Percentiles rank a stretch among this genome's conserved stretches.
Conservation (phyloP, 805 yeast genomes). For the Zygoascus flipseniorum region DNA sequence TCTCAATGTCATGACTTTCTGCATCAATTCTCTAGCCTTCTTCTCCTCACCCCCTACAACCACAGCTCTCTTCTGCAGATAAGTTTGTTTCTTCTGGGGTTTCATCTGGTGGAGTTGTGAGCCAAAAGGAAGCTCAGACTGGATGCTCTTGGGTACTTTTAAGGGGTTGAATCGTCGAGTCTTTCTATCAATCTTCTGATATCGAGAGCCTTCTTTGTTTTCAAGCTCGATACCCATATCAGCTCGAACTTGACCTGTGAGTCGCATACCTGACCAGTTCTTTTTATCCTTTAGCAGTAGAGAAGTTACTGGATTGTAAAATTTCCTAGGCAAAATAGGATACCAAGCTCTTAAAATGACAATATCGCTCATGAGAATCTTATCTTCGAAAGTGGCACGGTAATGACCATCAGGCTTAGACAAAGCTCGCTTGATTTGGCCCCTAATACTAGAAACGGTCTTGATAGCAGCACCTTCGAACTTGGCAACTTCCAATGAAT, state of each 20-base stretch:
- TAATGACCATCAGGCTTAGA: slow-evolving; percentile 91
- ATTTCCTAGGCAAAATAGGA: slow-evolving; percentile 82
- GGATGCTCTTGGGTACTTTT: slow-evolving; percentile 73
- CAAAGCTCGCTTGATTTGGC: slow-evolving; percentile 92
- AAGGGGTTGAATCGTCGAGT: slow-evolving; percentile 83
- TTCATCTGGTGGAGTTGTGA: slow-evolving; percentile 85
- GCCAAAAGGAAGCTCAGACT: slow-evolving; percentile 76
- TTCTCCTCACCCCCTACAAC: slow-evolving; percentile 88
- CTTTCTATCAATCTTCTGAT: slow-evolving; percentile 68
- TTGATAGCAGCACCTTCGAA: slow-evolving; percentile 96
- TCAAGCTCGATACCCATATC: slow-evolving; percentile 61
- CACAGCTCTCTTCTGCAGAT: slow-evolving; percentile 86
- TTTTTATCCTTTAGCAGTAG: slow-evolving; percentile 64
- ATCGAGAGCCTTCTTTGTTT: slow-evolving; percentile 40
- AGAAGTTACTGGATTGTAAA: slow-evolving; percentile 95
- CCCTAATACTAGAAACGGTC: slow-evolving; percentile 95
- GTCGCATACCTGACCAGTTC: slow-evolving; percentile 94
- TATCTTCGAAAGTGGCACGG: slow-evolving; percentile 96
- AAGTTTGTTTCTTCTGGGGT: slow-evolving; percentile 71
- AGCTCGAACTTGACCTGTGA: slow-evolving; percentile 90
- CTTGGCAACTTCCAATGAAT: slow-evolving; percentile 89
- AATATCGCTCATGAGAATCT: slow-evolving; percentile 73
- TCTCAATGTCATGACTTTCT: slow-evolving; percentile 74
- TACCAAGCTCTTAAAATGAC: slow-evolving; percentile 93
- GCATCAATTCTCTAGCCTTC: slow-evolving; percentile 83